phyloP scores from a whole-genome alignment of 2,329 filamentous ascomycete genomes.

The Monilinia polystroma region DNA sequence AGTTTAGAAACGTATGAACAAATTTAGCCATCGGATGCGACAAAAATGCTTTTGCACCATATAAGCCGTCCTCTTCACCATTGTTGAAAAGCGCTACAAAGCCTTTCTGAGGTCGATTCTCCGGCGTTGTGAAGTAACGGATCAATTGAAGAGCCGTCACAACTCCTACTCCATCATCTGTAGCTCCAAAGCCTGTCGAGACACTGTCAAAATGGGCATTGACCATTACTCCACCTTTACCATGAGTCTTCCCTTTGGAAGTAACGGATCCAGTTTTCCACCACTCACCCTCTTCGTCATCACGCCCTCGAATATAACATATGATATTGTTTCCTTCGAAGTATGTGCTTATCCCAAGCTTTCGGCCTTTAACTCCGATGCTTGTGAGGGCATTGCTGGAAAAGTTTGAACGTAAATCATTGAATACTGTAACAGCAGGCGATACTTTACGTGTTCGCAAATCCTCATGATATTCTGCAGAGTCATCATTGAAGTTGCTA shows the following conservation, averaged over 20 bases:
- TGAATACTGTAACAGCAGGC: conserved; percentile 65
- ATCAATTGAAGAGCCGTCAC: conserved; percentile 83
- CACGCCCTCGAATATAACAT: conserved; percentile 80
- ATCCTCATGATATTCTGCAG: conserved; percentile 26
- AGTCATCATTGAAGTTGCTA: conserved; percentile 24
- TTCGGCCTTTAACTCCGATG: conserved; percentile 39
- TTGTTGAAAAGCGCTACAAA: conserved; percentile 90
- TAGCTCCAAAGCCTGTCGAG: conserved; percentile 87
- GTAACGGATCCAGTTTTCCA: conserved; percentile 52
- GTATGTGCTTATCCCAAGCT: conserved; percentile 58
- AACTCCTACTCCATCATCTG: conserved; percentile 89
- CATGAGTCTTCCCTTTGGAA: conserved; percentile 47
- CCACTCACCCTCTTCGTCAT: conserved; percentile 72
- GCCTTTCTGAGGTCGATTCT: conserved; percentile 72
- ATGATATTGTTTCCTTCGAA: conserved; percentile 93
- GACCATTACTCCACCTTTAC: conserved; percentile 77
- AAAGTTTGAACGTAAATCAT: conserved; percentile 76
- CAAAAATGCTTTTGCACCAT: conserved; percentile 82
- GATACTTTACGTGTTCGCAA: conserved; percentile 25
- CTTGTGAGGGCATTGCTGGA: conserved; percentile 58
- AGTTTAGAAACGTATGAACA: conserved; percentile 84
- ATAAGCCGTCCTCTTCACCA: conserved; percentile 88
- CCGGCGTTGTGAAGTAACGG: conserved; percentile 75
- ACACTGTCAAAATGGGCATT: conserved; percentile 93
- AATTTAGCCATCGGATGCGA: conserved; percentile 79